phyloP scores from a whole-genome alignment of 352 stramenopile genomes.

The Blastocystis sp. region DNA sequence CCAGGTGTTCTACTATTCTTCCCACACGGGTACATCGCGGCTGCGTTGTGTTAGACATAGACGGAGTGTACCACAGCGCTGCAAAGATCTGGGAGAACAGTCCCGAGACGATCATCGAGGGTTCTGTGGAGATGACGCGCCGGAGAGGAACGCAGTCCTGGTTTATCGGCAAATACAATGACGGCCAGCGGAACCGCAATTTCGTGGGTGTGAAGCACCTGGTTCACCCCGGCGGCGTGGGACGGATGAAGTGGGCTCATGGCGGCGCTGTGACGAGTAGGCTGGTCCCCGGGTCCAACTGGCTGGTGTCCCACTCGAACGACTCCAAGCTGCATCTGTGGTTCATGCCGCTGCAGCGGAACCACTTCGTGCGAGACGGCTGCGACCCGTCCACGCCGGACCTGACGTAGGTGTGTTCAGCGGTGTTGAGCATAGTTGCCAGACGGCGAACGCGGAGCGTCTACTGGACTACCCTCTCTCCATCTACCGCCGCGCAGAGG shows the following conservation, averaged over 20 bases:
- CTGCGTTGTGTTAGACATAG: not conserved
- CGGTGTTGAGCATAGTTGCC: not conserved
- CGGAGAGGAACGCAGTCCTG: slow-evolving; percentile 44
- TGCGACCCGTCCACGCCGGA: slow-evolving; percentile 24
- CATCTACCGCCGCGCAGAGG: not conserved
- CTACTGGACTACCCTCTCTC: slow-evolving; percentile 38
- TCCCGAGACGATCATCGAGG: slow-evolving; percentile 23
- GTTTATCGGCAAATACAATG: slow-evolving; percentile 64
- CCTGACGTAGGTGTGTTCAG: not conserved
- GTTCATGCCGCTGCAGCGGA: not conserved
- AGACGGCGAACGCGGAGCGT: not conserved
- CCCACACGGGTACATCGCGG: slow-evolving; percentile 31
- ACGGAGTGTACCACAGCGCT: slow-evolving; percentile 20
- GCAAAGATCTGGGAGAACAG: slow-evolving; percentile 18
- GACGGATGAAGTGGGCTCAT: slow-evolving; percentile 13
- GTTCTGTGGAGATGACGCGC: slow-evolving; percentile 33
- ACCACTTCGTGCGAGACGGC: slow-evolving; percentile 19
- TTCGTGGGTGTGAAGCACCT: slow-evolving; percentile 42
- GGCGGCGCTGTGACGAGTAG: not conserved
- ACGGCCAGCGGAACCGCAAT: slow-evolving; percentile 44
- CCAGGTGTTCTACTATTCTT: slow-evolving; percentile 24
- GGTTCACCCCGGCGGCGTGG: slow-evolving; percentile 34
- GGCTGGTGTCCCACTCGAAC: slow-evolving; percentile 58
- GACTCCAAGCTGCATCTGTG: slow-evolving; percentile 32
- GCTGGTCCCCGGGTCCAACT: slow-evolving; percentile 10